phyloP scores from a whole-genome alignment of 306 rosid species.

The Corylus americana region DNA sequence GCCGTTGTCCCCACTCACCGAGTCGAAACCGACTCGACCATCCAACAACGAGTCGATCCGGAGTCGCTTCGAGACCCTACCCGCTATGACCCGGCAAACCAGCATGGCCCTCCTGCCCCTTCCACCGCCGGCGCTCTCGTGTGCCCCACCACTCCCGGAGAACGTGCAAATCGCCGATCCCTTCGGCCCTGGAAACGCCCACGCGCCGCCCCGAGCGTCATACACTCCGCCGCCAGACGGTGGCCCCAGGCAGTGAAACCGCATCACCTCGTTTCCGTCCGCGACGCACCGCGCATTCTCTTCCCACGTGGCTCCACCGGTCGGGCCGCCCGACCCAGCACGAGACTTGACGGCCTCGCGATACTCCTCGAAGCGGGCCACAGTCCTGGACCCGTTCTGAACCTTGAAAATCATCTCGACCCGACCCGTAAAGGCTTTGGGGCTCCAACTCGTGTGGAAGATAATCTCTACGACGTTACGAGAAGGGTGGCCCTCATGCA shows the following conservation, averaged over 20 bases:
- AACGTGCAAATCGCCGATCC: constrained; percentile 73
- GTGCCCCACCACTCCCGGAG: constrained; percentile 82
- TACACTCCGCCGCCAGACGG: constrained; percentile 44
- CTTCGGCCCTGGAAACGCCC: constrained; percentile 53
- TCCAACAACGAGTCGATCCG: constrained; percentile 59
- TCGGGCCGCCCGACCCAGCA: constrained; percentile 41
- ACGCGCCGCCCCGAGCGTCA: constrained; percentile 48
- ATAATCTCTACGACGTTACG: constrained; percentile 88
- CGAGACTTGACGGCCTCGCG: constrained; percentile 64
- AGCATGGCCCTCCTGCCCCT: constrained; percentile 82
- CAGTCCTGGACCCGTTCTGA: constrained; percentile 61
- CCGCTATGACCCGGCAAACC: constrained; percentile 92
- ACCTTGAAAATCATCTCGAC: constrained; percentile 85
- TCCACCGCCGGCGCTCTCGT: constrained; percentile 73
- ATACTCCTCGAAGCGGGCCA: constrained; percentile 78
- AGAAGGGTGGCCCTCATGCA: constrained; percentile 82
- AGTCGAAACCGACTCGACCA: constrained; percentile 74
- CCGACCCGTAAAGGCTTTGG: constrained; percentile 72
- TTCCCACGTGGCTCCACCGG: constrained; percentile 45
- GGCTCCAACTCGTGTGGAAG: constrained; percentile 86
- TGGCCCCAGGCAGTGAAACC: constrained; percentile 86
- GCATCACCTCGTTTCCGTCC: constrained; percentile 93
- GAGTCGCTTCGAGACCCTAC: constrained; percentile 70
- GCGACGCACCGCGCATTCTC: constrained; percentile 86
- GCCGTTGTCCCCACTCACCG: constrained; percentile 81